Evolutionary conservation across 116 monocot species (phyloP).

Genomic region (Trichopus zeylanicus): DNA sequence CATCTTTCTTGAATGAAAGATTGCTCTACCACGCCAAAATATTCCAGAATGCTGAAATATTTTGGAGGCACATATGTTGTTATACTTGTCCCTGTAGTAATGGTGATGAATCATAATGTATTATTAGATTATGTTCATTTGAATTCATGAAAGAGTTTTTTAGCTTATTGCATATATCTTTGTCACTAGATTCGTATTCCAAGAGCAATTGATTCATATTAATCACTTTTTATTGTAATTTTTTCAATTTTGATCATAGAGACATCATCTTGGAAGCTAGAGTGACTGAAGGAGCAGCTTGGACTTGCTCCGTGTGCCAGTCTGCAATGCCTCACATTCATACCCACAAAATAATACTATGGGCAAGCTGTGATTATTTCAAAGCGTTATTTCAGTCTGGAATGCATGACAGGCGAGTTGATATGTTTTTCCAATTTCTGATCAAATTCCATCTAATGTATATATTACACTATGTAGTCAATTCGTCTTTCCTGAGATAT

Average conservation of each 20-base stretch:
- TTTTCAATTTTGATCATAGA: constrained; percentile 23
- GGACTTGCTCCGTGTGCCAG: constrained; percentile 42
- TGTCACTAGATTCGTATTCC: neutral
- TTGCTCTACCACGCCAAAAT: no score
- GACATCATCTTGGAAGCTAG: constrained; percentile 67
- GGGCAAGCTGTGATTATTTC: constrained; percentile 44
- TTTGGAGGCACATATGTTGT: neutral
- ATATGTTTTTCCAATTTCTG: neutral
- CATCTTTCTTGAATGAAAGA: no score
- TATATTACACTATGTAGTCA: neutral
- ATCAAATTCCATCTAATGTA: neutral
- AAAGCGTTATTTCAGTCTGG: constrained; percentile 66
- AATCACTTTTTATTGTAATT: neutral
- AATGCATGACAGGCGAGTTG: constrained; percentile 73
- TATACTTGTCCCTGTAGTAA: neutral
- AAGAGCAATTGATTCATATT: neutral
- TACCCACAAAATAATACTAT: constrained; percentile 69
- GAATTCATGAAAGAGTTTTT: neutral
- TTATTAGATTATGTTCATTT: no score
- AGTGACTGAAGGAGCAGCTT: constrained; percentile 14
- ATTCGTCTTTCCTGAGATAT: no score
- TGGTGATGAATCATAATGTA: neutral
- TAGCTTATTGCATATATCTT: neutral
- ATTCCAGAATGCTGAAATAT: neutral
- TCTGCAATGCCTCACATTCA: constrained; percentile 48